Evolutionary conservation across 805 yeast genomes (phyloP).

Genomic region (Lipomyces anomalus): DNA sequence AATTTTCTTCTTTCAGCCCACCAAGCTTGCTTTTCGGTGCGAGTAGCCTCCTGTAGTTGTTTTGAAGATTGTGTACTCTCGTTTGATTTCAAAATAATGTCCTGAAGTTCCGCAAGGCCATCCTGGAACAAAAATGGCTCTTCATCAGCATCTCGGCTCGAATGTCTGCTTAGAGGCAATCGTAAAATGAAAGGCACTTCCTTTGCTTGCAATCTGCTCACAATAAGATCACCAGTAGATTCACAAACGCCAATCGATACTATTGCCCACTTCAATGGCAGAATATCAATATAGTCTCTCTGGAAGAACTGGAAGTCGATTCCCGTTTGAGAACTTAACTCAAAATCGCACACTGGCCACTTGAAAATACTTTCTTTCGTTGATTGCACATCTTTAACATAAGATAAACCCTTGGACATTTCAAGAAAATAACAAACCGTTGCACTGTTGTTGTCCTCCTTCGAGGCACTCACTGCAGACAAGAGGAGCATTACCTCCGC

Average conservation of each 20-base stretch:
- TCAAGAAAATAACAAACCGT: slow-evolving; percentile 16
- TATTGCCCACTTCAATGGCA: slow-evolving; percentile 53
- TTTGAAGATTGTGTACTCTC: slow-evolving; percentile 33
- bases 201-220: slow-evolving; percentile 42
- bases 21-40: slow-evolving; percentile 64
- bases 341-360: slow-evolving; percentile 9
- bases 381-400: slow-evolving; percentile 7
- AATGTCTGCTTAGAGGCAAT: slow-evolving; percentile 54
- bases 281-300: slow-evolving; percentile 11
- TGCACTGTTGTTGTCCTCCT: slow-evolving; percentile 2
- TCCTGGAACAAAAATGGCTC: slow-evolving; percentile 40
- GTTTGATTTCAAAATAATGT: slow-evolving; percentile 58
- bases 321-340: slow-evolving; percentile 10
- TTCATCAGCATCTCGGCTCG: slow-evolving; percentile 38
- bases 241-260: slow-evolving; percentile 58
- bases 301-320: slow-evolving; percentile 19
- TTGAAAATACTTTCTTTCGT: slow-evolving; percentile 1
- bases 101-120: slow-evolving; percentile 42
- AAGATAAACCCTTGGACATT: slow-evolving; percentile 9
- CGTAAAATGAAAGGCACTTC: slow-evolving; percentile 45
- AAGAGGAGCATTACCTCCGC: slow-evolving; percentile 12
- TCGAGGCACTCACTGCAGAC: slow-evolving; percentile 13
- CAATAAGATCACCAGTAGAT: slow-evolving; percentile 50
- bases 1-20: slow-evolving; percentile 64
- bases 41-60: slow-evolving; percentile 6